Base-by-base conservation (phyloP, 768 basidiomycete genomes). In the Mycena capillaripes region DNA sequence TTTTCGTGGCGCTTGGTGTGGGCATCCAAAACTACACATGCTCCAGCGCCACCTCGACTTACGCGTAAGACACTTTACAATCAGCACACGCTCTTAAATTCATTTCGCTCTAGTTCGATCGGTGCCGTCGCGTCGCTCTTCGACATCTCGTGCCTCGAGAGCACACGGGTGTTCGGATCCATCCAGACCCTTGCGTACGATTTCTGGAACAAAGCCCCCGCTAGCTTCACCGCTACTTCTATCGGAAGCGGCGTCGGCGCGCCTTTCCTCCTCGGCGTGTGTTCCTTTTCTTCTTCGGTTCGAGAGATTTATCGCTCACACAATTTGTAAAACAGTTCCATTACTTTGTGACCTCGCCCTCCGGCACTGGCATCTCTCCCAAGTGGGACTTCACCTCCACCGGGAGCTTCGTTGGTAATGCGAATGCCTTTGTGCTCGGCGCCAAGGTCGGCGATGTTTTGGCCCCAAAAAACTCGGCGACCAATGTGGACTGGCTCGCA, bases 1-100 rank as follows among this genome's bases (percentile, higher is more conserved):
- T 81, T 11, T 87, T 81, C 67, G 82, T 89, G 55, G 78, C 84
- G 9, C 81, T 89, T 30, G 87, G 82, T 21, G 82, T 89, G 62
- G 87, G 89, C 30, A 82, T 85, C 38, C 89, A 90, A 77, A 90
- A 90, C 75, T 91, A 90, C 75, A 89, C 88, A 25, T 90, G 90
- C 76, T 79, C 83, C 53, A 88, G 83, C 67, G 83, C 82, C 2
- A 58, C 56, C 7, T 67, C 72, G 88, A 83, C 75, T 77, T 81
- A 89, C 89, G 27, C 12, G 27, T 52, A 25, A 9, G 23, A 27
- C 27, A 52, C 17, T 29, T 17, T 6, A 29, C 53, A 36, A 1
- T 34, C 27, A 23, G 38, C 62, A 40, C 40, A n/a, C 7, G n/a
- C 46, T n/a, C 38, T 19, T 46, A 19, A 2, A 44, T 21, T 29